Base-by-base conservation (phyloP, 208 protist genomes). In the Wallacemonas collosoma region DNA sequence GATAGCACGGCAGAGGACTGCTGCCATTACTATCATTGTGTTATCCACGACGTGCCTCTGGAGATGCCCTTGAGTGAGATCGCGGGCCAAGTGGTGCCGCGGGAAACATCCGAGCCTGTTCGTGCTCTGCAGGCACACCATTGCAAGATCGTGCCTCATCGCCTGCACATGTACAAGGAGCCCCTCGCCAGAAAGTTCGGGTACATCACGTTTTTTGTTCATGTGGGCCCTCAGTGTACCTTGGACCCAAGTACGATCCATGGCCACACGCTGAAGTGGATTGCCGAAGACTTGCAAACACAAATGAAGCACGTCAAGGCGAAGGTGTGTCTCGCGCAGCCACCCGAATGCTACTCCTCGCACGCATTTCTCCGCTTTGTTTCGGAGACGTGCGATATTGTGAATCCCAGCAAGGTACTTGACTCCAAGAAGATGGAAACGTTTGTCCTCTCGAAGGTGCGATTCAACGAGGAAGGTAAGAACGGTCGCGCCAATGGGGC, bases 131-230 rank as follows among this genome's bases (percentile, higher is more conserved):
- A 64, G 1, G 43, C 2, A 2, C 47, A 67, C 7, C 80, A 82
- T 9, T 82, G 74, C 68, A 79, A 73, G 14, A 66, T 93, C 71
- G 85, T 93, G 62, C 88, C 87, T 7, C 87, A 91, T 45, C 83
- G 82, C 51, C 79, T 95, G 61, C 85, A 93, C 60, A 74, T 90
- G 41, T 95, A 90, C 78, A 95, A 95, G 76, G 90, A 95, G 54
- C 63, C 81, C 0, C 82, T 95, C 43, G 63, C 79, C 17, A 60
- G 14, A 14, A 95, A 95, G 72, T 93, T 95, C 72, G 90, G 90
- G 11, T 92, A 87, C 70, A 71, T 90, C 36, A 81, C 77, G 38
- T 95, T 85, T 63, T 87, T 89, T 68, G 53, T 93, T 38, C 71
- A 88, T 60, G 66, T 77, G 15, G 68, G 55, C 1, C 72, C 68